These are phyloP conservation scores for Tothia fuscella DNA, from an alignment of 2,329 filamentous ascomycete species.

Conservation along the genomic window DNA sequence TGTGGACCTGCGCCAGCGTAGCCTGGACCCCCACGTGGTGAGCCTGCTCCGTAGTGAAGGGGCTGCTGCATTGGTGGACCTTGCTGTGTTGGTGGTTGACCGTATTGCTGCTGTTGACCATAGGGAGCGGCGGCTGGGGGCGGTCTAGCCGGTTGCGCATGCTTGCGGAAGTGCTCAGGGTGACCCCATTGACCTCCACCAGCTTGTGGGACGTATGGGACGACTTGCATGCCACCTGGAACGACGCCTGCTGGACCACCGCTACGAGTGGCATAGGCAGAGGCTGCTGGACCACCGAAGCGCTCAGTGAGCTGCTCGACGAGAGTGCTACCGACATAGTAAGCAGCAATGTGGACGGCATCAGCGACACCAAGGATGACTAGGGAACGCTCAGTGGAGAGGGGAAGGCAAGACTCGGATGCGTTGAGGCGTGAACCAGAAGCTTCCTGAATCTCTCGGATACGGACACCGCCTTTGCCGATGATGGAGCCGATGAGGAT, in stretches of 20 bases:
- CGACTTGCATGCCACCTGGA: conserved; percentile 95
- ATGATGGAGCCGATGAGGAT: conserved; percentile 98
- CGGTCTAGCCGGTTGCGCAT: conserved; percentile 47
- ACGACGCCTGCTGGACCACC: conserved; percentile 88
- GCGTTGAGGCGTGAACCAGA: conserved; percentile 94
- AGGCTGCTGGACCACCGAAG: conserved; percentile 89
- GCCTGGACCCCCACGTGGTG: conserved; percentile 52
- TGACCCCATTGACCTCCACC: conserved; percentile 87
- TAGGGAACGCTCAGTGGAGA: conserved; percentile 93
- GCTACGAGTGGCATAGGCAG: conserved; percentile 92
- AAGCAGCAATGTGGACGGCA: conserved; percentile 96
- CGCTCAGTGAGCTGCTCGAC: conserved; percentile 94
- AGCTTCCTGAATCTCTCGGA: conserved; percentile 96
- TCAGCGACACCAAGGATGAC: conserved; percentile 97
- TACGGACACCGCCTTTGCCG: conserved; percentile 88
- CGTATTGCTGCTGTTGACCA: conserved; percentile 41
- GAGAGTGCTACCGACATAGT: conserved; percentile 96
- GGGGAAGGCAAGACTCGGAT: conserved; percentile 83
- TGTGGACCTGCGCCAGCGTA: conserved; percentile 74
- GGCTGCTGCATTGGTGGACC: conserved; percentile 45
- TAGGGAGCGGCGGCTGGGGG: conserved; percentile 66
- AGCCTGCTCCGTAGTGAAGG: conserved; percentile 64
- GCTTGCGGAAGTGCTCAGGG: conserved; percentile 72
- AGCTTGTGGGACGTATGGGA: conserved; percentile 92
- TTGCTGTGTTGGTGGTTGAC: conserved; percentile 39